A percentile compares a stretch with the other conserved stretches of the same genome.
phyloP scores from a whole-genome alignment of 768 basidiomycete species.

The Auriculariales sp. region DNA sequence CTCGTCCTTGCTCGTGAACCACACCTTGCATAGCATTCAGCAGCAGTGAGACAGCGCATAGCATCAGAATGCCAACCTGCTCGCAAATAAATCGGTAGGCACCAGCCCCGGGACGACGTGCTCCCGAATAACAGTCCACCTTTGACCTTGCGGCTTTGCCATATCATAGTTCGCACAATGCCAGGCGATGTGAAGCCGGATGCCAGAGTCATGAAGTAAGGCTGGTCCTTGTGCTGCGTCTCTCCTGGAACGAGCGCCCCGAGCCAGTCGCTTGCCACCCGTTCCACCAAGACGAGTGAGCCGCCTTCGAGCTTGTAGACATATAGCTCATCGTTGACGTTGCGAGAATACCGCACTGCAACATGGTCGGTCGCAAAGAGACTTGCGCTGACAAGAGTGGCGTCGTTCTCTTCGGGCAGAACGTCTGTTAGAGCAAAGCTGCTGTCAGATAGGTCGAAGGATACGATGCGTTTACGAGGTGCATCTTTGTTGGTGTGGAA shows the following conservation, averaged over 20 bases:
- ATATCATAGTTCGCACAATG: constrained; percentile 50
- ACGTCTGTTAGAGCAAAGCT: constrained; percentile 37
- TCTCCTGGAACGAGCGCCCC: constrained; percentile 43
- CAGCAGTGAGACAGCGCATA: background rate
- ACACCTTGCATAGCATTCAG: constrained; percentile 50
- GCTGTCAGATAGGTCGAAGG: constrained; percentile 40
- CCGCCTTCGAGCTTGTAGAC: constrained; percentile 44
- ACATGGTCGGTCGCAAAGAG: constrained; percentile 42
- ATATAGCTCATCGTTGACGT: constrained; percentile 72
- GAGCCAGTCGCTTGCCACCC: constrained; percentile 51
- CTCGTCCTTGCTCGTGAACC: constrained; percentile 68
- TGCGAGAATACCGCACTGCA: constrained; percentile 50
- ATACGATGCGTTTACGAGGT: constrained; percentile 50
- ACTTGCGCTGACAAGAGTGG: constrained; percentile 36
- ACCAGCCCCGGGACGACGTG: constrained; percentile 46
- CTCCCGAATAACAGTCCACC: constrained; percentile 44
- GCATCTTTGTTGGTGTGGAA: constrained; percentile 52
- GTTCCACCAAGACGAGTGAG: constrained; percentile 32
- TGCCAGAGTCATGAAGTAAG: constrained; percentile 50
- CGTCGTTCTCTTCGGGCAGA: constrained; percentile 53
- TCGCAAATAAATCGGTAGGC: constrained; percentile 53
- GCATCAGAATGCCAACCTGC: constrained; percentile 27
- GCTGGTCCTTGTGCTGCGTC: constrained; percentile 27
- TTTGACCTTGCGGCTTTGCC: constrained; percentile 18
- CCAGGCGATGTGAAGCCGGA: constrained; percentile 62